Base-by-base conservation (phyloP, 805 yeast genomes). In the Wickerhamomyces subpelliculosus region DNA sequence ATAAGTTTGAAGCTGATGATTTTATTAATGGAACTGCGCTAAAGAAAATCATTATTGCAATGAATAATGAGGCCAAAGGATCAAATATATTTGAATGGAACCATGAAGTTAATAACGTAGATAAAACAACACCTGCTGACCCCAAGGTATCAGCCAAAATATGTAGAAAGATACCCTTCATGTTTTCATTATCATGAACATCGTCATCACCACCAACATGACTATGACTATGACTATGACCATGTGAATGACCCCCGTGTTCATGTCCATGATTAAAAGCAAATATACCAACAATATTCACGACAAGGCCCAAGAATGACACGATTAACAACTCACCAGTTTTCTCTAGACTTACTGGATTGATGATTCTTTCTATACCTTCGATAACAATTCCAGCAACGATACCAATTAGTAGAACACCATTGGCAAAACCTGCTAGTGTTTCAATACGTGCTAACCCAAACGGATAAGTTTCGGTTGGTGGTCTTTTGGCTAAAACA, bases 111-210 rank as follows among this genome's bases (percentile, higher is more conserved):
- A 93, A 62, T 5, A 87, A 38, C 0, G 98, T 90, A 0, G 97
- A 88, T 1, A 87, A 60, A n/a, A 93, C 89, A 14, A 94, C 99
- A 7, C 97, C 97, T 0, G 89, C 95, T 0, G 97, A 90, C 0
- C 99, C 99, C 29, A 93, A 65, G 0, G 97, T 89, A 52, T 93
- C 99, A 0, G 99, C 99, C 32, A 93, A 57, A 23, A 93, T 84
- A 51, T 93, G 99, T 32, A 93, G 65, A 52, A 93, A 93, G 5
- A 93, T 86, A 12, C 99, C 99, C 41, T 82, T 79, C 94, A 90
- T 84, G 57, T 90, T 90, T 30, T 75, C 80, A 48, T 76, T 73
- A n/a, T 55, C 55, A 34, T 47, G 42, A 13, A 54, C 44, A 27
- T 61, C 62, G 14, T 48, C 42, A 22, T 54, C 59, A 19, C 38